These are phyloP conservation scores for Aspergillus tubingensis DNA, from an alignment of 2,329 filamentous ascomycete genomes.

Conservation along the genomic window DNA sequence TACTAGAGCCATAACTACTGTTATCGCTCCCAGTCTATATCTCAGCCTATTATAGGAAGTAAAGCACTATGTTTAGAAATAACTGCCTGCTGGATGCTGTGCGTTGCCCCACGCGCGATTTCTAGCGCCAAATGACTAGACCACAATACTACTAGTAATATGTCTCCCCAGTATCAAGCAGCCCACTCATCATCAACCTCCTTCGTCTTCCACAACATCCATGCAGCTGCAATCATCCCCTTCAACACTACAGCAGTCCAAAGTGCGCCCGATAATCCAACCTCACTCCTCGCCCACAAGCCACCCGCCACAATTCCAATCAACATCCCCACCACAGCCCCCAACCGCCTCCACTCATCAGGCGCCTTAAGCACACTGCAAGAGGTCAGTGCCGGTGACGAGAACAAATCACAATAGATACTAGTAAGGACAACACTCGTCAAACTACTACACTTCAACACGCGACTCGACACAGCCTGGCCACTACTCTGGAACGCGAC, in stretches of 20 bases:
- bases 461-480: slow-evolving; percentile 73
- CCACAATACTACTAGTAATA: too few species aligned
- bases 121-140: too few species aligned
- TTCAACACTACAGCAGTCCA: slow-evolving; percentile 65
- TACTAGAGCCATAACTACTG: too few species aligned
- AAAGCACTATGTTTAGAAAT: too few species aligned
- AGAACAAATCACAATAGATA: slow-evolving; percentile 79
- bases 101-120: too few species aligned
- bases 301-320: slow-evolving; percentile 58
- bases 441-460: slow-evolving; percentile 68
- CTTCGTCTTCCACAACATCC: slow-evolving; percentile 61
- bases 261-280: slow-evolving; percentile 57
- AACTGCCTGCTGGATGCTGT: too few species aligned
- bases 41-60: too few species aligned
- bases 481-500: slow-evolving; percentile 77
- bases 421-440: slow-evolving; percentile 80
- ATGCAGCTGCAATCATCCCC: slow-evolving; percentile 56
- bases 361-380: slow-evolving; percentile 44
- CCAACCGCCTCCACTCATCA: slow-evolving; percentile 56
- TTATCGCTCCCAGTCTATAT: too few species aligned
- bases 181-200: slow-evolving; percentile 28
- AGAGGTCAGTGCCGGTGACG: slow-evolving; percentile 55
- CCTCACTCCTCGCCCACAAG: slow-evolving; percentile 53
- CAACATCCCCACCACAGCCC: slow-evolving; percentile 55
- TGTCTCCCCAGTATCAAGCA: too few species aligned